phyloP scores from a whole-genome alignment of 192 early-diverging fungal species.

The Nowakowskiella sp. region DNA sequence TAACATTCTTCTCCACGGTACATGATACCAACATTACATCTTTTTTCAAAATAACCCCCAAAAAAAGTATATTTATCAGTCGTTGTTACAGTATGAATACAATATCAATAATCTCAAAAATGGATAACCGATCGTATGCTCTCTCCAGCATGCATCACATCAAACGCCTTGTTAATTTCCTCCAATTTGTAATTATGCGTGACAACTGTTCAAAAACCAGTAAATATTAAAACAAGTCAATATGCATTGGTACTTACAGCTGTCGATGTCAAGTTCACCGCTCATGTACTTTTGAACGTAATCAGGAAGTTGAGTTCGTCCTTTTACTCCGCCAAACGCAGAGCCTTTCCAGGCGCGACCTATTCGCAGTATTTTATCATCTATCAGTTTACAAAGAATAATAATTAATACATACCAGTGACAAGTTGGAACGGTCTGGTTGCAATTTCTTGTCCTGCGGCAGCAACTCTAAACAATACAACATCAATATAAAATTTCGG shows the following conservation, averaged over 20 bases:
- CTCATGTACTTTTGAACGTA: constrained; percentile 81
- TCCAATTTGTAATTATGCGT: constrained; percentile 72
- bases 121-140: constrained; percentile 28
- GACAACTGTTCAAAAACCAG: constrained; percentile 31
- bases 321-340: constrained; percentile 97
- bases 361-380: constrained; percentile 1
- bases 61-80: too few relatives aligned
- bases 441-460: constrained; percentile 80
- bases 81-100: too few relatives aligned
- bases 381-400: neutral
- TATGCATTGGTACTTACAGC: constrained; percentile 36
- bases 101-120: constrained; percentile 10
- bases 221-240: constrained; percentile 1
- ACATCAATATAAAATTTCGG: neutral
- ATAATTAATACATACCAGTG: constrained; percentile 45
- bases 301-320: constrained; percentile 77
- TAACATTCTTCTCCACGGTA: too few relatives aligned
- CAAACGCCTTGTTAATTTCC: constrained; percentile 90
- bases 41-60: too few relatives aligned
- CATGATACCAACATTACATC: too few relatives aligned
- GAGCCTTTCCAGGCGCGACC: constrained; percentile 90
- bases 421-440: constrained; percentile 97
- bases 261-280: constrained; percentile 83
- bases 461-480: constrained; percentile 86
- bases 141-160: constrained; percentile 73